These are phyloP conservation scores for Kondoa malvinella DNA, from an alignment of 768 basidiomycete species.

Conservation along the genomic window DNA sequence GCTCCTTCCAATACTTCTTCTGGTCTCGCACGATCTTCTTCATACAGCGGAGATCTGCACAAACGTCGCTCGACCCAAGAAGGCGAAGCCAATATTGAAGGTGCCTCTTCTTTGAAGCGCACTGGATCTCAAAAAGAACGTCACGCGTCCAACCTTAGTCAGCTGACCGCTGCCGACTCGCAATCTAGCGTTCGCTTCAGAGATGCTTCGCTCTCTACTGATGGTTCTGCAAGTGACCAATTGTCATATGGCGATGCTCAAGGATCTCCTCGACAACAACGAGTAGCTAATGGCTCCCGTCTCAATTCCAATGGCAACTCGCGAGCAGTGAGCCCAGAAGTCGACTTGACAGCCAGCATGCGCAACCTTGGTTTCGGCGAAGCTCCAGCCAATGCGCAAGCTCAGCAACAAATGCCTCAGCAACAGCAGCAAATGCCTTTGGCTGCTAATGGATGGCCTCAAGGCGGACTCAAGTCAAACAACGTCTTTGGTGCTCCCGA, in stretches of 20 bases:
- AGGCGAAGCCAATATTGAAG: not conserved
- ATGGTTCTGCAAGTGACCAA: not conserved
- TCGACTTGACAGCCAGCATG: not conserved
- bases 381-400: not conserved
- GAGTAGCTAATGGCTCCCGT: not conserved
- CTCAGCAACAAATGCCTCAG: not conserved
- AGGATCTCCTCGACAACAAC: not conserved
- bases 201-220: not conserved
- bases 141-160: not conserved
- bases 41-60: constrained; percentile 6
- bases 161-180: not conserved
- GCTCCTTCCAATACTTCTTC: too few relatives aligned
- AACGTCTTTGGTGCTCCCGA: not conserved
- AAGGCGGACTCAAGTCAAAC: not conserved
- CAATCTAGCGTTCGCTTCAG: not conserved
- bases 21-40: not conserved
- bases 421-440: not conserved
- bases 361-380: not conserved
- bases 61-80: not conserved
- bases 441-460: not conserved
- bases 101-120: not conserved
- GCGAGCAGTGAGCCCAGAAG: not conserved
- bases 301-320: not conserved
- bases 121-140: not conserved
- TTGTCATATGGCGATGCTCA: not conserved